phyloP scores from a whole-genome alignment of 2,329 filamentous ascomycete species.

The Fusarium algeriense region DNA sequence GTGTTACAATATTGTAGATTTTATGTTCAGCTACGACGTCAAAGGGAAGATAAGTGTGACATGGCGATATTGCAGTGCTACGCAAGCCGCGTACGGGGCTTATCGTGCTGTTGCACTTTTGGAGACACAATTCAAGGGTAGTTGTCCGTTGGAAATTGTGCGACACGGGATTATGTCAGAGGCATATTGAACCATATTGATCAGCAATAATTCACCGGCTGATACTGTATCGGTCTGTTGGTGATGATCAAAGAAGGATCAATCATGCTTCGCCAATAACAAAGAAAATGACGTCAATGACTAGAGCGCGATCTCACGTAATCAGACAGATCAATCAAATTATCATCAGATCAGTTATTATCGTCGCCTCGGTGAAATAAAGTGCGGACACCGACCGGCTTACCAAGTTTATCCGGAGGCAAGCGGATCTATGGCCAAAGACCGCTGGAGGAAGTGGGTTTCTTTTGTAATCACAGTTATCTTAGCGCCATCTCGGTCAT shows the following conservation, averaged over 20 bases:
- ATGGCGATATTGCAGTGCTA: background rate
- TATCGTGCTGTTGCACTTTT: background rate
- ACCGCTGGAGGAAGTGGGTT: background rate
- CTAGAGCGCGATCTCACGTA: background rate
- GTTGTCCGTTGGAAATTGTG: background rate
- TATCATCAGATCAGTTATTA: background rate
- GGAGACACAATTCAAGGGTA: background rate
- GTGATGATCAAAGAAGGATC: background rate
- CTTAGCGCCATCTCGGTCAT: background rate
- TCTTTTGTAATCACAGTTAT: conserved; percentile 1
- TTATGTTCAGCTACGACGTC: background rate
- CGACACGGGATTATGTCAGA: background rate
- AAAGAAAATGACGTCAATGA: background rate
- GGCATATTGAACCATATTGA: background rate
- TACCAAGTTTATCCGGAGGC: background rate
- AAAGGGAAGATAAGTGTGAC: background rate
- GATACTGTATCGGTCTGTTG: background rate
- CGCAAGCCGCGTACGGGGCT: background rate
- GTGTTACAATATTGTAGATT: background rate
- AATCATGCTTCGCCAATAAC: background rate
- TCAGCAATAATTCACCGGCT: background rate
- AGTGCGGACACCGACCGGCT: background rate
- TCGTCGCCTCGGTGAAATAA: background rate
- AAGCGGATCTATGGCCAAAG: background rate
- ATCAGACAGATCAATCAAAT: background rate